Evolutionary conservation across 2,329 filamentous ascomycete species (phyloP), one percentile per base, ranked within the genome.

Genomic region (Diaporthe humulicola): DNA sequence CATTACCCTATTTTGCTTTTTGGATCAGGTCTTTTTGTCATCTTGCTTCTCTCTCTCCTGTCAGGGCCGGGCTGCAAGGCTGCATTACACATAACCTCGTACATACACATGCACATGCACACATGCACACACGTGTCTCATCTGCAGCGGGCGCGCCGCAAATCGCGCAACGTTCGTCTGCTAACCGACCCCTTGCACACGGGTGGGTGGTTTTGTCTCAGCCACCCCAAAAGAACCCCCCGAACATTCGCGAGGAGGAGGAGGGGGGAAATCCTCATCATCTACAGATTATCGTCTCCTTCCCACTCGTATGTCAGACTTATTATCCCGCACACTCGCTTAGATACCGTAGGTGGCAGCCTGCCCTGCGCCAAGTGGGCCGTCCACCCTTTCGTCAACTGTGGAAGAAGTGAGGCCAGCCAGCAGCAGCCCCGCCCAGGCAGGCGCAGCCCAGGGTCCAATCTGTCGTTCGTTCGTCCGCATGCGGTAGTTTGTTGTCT

Each of bases 81-180:
- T 40, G 64, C 64, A 69, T 69, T 52, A 52, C 45, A 67, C 61
- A 38, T 15, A 38, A 50, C 45, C 33, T 52, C 61, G 50, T 45
- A 19, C 42, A 57, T n/a, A 52, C 48, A 52, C 28, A 52, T 52
- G 48, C 54, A 57, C 54, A 33, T 25, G 22, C 15, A 57, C 30
- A 57, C 30, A 40, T 36, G 28, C 64, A 69, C 64, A 54, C 64
- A 69, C 48, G 48, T 69, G 71, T 73, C 71, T 73, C 50, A 69
- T 50, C 60, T 69, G 50, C 71, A 52, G 33, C 36, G 58, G 64
- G n/a, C 45, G 45, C 48, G 64, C 64, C 64, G 64, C 71, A 69
- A 56, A 69, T 73, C 50, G 71, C 71, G 60, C 71, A 73, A 69
- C 52, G 50, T 73, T 69, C 33, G 58, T 60, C 22, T 36, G 19